Percentiles rank a stretch among this genome's conserved stretches.
These are phyloP conservation scores for Epichloe scottii DNA, from an alignment of 2,329 filamentous ascomycete genomes.

Conservation along the genomic window DNA sequence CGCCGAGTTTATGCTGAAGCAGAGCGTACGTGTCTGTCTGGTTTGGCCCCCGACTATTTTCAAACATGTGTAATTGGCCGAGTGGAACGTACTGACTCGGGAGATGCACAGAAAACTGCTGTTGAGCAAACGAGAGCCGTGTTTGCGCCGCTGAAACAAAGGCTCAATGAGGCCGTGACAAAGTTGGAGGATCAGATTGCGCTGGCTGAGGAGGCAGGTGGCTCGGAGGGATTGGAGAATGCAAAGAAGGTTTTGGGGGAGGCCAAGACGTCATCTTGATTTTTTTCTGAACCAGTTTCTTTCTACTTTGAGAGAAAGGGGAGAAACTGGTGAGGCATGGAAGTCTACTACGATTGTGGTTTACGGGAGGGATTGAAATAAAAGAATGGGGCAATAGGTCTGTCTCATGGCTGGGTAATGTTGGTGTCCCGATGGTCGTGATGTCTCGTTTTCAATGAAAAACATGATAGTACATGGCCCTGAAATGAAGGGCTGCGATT, in stretches of 20 bases:
- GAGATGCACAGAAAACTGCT: slow-evolving; percentile 51
- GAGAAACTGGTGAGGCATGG: neutral
- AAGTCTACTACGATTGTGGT: neutral
- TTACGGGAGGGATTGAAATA: neutral
- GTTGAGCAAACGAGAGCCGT: slow-evolving; percentile 81
- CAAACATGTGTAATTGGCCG: neutral
- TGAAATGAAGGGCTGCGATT: neutral
- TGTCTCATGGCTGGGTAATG: no score
- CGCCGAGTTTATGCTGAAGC: slow-evolving; percentile 64
- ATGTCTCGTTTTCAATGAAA: neutral
- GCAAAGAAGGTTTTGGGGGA: slow-evolving; percentile 41
- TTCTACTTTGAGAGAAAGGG: neutral
- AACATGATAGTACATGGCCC: neutral
- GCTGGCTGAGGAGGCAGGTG: slow-evolving; percentile 33
- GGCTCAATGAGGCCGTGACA: slow-evolving; percentile 58
- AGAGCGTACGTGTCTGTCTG: slow-evolving; percentile 54
- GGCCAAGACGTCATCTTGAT: slow-evolving; percentile 26
- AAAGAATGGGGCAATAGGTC: neutral
- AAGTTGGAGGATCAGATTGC: slow-evolving; percentile 65
- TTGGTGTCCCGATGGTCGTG: neutral
- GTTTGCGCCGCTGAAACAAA: slow-evolving; percentile 57
- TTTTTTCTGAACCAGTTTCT: neutral
- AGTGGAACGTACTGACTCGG: neutral
- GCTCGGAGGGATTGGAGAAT: slow-evolving; percentile 37
- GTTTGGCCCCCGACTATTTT: neutral